These are phyloP conservation scores for Eucalyptus regnans DNA, from an alignment of 345 rosid species.

Conservation along the genomic window DNA sequence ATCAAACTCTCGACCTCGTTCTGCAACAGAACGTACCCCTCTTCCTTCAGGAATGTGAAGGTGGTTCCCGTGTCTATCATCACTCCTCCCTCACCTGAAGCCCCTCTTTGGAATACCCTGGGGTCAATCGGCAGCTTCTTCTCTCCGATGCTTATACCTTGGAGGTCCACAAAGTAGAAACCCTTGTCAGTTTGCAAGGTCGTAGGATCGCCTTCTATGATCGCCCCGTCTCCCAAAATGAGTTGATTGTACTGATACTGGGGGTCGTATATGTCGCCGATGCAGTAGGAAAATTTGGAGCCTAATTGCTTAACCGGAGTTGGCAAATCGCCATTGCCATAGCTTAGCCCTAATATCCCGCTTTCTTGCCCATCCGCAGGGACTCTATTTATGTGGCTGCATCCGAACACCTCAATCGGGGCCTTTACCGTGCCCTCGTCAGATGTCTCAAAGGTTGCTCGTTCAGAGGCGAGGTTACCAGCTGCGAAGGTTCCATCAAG, in stretches of 20 bases:
- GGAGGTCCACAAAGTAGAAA: not conserved
- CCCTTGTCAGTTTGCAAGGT: not conserved
- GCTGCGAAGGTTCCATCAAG: not conserved
- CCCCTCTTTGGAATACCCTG: not conserved
- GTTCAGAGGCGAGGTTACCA: not conserved
- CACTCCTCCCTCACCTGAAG: conserved; percentile 6
- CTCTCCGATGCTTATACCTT: not conserved
- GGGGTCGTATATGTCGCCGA: not conserved
- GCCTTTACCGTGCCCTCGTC: not conserved
- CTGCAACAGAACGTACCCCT: not conserved
- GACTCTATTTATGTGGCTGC: not conserved
- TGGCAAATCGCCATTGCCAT: not conserved
- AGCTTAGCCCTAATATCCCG: not conserved
- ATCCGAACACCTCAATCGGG: not conserved
- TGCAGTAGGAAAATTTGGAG: not conserved
- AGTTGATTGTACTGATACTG: not conserved
- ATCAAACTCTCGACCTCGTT: not conserved
- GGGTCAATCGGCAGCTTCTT: conserved; percentile 8
- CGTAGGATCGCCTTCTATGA: not conserved
- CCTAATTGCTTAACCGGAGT: not conserved
- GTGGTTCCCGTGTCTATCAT: not conserved
- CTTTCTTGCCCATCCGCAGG: not conserved
- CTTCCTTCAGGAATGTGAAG: not conserved
- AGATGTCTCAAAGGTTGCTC: not conserved
- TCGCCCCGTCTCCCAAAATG: not conserved